Percentiles rank a stretch among this genome's conserved stretches.
These are phyloP conservation scores for Trichothecium sympodiale DNA, from an alignment of 2,329 filamentous ascomycete species.

Conservation along the genomic window DNA sequence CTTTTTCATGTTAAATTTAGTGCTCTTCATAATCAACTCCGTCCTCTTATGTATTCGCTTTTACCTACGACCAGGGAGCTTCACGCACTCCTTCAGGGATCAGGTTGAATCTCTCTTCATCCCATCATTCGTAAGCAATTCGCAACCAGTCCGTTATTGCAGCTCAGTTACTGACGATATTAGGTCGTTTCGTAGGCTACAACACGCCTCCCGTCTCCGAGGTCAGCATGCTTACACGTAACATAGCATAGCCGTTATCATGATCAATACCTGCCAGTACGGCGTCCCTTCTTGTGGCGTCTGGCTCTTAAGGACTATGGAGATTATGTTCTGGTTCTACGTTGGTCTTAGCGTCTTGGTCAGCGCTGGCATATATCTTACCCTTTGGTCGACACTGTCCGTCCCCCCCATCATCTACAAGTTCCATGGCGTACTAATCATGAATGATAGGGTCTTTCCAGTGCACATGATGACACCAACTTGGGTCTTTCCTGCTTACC, in stretches of 20 bases:
- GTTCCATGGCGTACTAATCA: background rate
- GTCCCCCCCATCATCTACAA: conserved; percentile 7
- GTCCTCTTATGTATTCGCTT: conserved; percentile 58
- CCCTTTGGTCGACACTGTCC: conserved; percentile 54
- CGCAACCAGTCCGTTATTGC: conserved; percentile 2
- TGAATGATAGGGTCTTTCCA: conserved; percentile 35
- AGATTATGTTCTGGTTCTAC: conserved; percentile 66
- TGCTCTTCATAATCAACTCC: conserved; percentile 53
- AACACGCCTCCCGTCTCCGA: conserved; percentile 28
- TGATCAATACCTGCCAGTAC: conserved; percentile 72
- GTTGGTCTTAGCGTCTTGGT: conserved; percentile 53
- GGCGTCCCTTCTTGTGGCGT: conserved; percentile 48
- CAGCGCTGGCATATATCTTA: conserved; percentile 62
- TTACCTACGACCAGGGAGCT: conserved; percentile 56
- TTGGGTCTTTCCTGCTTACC: conserved; percentile 82
- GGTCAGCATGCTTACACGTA: conserved; percentile 29
- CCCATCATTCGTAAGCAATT: conserved; percentile 45
- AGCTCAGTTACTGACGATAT: conserved; percentile 1
- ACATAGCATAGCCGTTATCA: conserved; percentile 58
- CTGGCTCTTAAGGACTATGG: conserved; percentile 52
- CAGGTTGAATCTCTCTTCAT: conserved; percentile 71
- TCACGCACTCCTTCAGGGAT: conserved; percentile 61
- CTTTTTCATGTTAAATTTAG: conserved; percentile 52
- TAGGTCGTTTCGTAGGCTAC: conserved; percentile 33
- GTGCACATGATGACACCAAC: conserved; percentile 79